Evolutionary conservation across 1,284 basidiomycete genomes (phyloP), one percentile per base, ranked within the genome.

Genomic region (Erythrobasidium hasegawianum): DNA sequence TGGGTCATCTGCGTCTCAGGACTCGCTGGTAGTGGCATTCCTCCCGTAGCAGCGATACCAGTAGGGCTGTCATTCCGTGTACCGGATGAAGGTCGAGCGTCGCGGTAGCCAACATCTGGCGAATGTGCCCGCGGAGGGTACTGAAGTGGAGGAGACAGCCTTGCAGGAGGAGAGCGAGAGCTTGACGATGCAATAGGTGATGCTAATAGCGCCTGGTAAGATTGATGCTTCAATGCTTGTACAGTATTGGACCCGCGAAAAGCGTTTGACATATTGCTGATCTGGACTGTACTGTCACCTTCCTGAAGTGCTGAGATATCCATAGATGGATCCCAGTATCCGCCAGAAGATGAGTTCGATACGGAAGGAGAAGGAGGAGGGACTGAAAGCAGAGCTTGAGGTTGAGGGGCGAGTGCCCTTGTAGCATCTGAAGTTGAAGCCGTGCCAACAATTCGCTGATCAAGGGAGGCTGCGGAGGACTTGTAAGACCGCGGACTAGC

Each of bases 51-150:
- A n/a, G n/a, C n/a, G n/a, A n/a, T n/a, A n/a, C n/a, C n/a, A n/a
- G n/a, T n/a, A n/a, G n/a, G 29, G 40, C 22, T 26, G 27, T 9
- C 24, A 27, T 24, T 9, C 2, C 27, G 40, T 18, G 16, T 18
- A 9, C 38, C 5, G 22, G 11, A 11, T 18, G 22, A 18, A n/a
- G 13, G 22, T 40, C 10, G 33, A 41, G 1, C 24, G 16, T 18
- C 54, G 49, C n/a, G 47, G 45, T 41, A 41, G 27, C 10, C 50
- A 27, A 20, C 49, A n/a, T 47, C 61, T 24, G 61, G 61, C 7
- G 61, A 64, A 38, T 64, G 56, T 3, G 54, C 54, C 3, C 61
- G 52, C 24, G 61, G 61, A 2, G 61, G 61, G 54, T 57, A 64
- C 24, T 27, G 38, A 20, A 54, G 61, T 9, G 61, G 56, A 16